phyloP scores from a whole-genome alignment of 176 grass and related monocot species.

The Miscanthus lutarioriparius region DNA sequence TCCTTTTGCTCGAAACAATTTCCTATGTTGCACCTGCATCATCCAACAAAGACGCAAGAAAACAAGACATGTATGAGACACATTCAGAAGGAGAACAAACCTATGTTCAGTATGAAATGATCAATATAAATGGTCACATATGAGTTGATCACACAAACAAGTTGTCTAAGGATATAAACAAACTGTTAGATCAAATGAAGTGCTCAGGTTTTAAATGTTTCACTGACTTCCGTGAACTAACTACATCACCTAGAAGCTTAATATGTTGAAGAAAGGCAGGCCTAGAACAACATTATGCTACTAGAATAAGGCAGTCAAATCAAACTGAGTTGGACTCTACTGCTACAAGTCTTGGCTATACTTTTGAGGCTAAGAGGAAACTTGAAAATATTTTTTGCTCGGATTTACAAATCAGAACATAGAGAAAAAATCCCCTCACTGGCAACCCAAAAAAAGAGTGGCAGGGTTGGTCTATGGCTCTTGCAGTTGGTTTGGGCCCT shows the following conservation, averaged over 20 bases:
- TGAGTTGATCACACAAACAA: not conserved
- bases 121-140: not conserved
- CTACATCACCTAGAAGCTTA: not conserved
- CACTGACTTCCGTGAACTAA: not conserved
- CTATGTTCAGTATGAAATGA: not conserved
- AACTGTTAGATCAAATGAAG: slow-evolving; percentile 19
- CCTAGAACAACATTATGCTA: not conserved
- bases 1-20: not conserved
- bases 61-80: slow-evolving; percentile 3
- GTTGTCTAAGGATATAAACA: not conserved
- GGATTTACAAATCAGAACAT: not conserved
- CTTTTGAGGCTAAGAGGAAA: slow-evolving; percentile 2
- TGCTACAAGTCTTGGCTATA: not conserved
- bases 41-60: not conserved
- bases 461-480: not conserved
- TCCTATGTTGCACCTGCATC: not conserved
- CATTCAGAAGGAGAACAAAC: not conserved
- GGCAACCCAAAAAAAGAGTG: not conserved
- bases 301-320: not conserved
- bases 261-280: not conserved
- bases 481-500: not conserved
- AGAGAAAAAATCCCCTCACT: not conserved
- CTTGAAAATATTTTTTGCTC: not conserved
- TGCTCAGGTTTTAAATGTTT: not conserved
- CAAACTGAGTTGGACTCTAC: not conserved